A percentile compares a stretch with the other conserved stretches of the same genome.
Evolutionary conservation across 352 stramenopile species (phyloP).

Genomic region (Globisporangium canariense): DNA sequence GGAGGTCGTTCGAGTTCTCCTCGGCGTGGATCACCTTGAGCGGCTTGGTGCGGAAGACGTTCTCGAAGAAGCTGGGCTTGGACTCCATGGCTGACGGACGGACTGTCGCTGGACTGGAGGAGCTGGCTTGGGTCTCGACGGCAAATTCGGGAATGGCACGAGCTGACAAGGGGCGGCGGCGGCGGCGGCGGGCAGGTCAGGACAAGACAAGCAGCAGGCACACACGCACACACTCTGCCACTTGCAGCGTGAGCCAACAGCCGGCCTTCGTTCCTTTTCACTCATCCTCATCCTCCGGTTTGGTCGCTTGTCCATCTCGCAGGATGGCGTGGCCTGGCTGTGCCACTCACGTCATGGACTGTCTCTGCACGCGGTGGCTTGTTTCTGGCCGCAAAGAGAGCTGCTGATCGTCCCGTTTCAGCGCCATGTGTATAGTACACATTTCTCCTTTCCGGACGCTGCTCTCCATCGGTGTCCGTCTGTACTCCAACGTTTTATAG

Average conservation of each 20-base stretch:
- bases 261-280: too few relatives aligned
- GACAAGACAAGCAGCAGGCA: not conserved
- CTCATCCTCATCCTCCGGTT: too few relatives aligned
- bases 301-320: too few relatives aligned
- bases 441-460: not conserved
- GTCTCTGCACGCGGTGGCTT: too few relatives aligned
- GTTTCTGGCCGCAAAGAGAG: not conserved
- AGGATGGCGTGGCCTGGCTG: not conserved
- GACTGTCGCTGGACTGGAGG: not conserved
- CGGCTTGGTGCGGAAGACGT: slow-evolving; percentile 73
- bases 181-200: not conserved
- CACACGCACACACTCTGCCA: too few relatives aligned
- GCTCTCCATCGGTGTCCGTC: too few relatives aligned
- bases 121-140: not conserved
- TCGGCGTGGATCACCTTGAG: slow-evolving; percentile 72
- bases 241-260: too few relatives aligned
- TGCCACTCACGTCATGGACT: not conserved
- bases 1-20: slow-evolving; percentile 62
- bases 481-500: too few relatives aligned
- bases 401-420: not conserved
- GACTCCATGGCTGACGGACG: slow-evolving; percentile 8
- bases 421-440: too few relatives aligned
- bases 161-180: not conserved
- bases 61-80: slow-evolving; percentile 40
- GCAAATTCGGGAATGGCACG: slow-evolving; percentile 14